These are phyloP conservation scores for Penicillium expansum DNA, from an alignment of 2,329 filamentous ascomycete species.

Conservation along the genomic window DNA sequence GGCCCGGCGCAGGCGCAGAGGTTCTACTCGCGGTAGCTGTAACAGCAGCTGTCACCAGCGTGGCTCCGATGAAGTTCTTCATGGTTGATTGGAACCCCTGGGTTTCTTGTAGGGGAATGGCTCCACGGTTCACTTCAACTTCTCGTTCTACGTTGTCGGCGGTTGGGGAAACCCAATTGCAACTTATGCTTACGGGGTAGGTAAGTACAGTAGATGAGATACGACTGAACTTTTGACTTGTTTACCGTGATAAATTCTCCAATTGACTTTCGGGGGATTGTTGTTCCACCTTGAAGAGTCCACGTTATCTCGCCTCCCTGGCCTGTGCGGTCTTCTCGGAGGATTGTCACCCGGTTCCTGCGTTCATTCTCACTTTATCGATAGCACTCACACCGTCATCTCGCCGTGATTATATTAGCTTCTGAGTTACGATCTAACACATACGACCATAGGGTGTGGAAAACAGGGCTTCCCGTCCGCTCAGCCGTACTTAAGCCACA, in stretches of 20 bases:
- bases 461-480: no score
- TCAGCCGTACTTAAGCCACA: no score
- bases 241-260: not conserved
- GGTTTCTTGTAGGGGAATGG: not conserved
- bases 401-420: no score
- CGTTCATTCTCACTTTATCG: no score
- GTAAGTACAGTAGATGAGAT: not conserved
- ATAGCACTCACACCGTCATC: no score
- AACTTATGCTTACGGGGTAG: not conserved
- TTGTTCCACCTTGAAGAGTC: not conserved
- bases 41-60: not conserved
- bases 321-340: no score
- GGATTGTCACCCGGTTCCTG: no score
- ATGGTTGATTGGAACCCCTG: conserved; percentile 3
- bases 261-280: not conserved
- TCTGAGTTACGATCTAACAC: no score
- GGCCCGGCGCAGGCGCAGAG: conserved; percentile 12
- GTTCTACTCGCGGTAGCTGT: conserved; percentile 9
- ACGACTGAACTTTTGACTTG: not conserved
- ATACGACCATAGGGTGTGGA: no score
- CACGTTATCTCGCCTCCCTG: not conserved
- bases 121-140: not conserved
- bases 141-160: not conserved
- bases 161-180: not conserved
- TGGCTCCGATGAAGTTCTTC: conserved; percentile 11